phyloP scores from a whole-genome alignment of 371 early-diverging fungal genomes.

The Rhizopus stolonifer region DNA sequence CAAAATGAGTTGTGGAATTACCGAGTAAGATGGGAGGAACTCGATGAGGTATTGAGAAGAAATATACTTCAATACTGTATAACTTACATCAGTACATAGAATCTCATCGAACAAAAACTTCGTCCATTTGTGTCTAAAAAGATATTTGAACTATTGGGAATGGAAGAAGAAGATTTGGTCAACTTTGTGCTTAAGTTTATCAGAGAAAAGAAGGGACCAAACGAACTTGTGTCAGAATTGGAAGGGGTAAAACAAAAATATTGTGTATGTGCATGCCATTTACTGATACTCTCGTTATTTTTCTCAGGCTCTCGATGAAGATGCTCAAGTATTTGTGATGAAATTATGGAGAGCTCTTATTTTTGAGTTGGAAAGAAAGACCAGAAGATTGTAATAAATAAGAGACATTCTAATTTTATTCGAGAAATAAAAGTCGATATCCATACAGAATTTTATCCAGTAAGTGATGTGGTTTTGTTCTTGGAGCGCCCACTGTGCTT shows the following conservation, averaged over 20 bases:
- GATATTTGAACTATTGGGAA: conserved; percentile 73
- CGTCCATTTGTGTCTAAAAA: conserved; percentile 76
- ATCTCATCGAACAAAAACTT: conserved; percentile 63
- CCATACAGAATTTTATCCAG: no score
- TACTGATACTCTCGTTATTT: conserved; percentile 3
- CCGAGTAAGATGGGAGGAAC: conserved; percentile 74
- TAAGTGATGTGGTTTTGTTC: no score
- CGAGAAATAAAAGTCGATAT: conserved; percentile 16
- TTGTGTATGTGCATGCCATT: neutral
- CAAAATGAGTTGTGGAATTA: conserved; percentile 73
- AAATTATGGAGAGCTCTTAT: conserved; percentile 85
- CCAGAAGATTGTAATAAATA: conserved; percentile 23
- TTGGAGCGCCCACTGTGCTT: no score
- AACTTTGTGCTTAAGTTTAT: conserved; percentile 71
- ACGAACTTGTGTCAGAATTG: conserved; percentile 67
- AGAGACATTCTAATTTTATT: neutral
- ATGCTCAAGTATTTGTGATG: conserved; percentile 78
- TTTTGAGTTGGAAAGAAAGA: conserved; percentile 77
- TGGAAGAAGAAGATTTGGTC: conserved; percentile 71
- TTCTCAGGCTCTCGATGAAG: conserved; percentile 85
- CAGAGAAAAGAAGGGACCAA: conserved; percentile 47
- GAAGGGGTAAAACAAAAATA: conserved; percentile 45
- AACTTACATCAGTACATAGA: conserved; percentile 19
- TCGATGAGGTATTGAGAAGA: conserved; percentile 60
- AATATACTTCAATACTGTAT: neutral